These are phyloP conservation scores for Boletus speciosus DNA, from an alignment of 768 basidiomycete genomes.

Conservation along the genomic window DNA sequence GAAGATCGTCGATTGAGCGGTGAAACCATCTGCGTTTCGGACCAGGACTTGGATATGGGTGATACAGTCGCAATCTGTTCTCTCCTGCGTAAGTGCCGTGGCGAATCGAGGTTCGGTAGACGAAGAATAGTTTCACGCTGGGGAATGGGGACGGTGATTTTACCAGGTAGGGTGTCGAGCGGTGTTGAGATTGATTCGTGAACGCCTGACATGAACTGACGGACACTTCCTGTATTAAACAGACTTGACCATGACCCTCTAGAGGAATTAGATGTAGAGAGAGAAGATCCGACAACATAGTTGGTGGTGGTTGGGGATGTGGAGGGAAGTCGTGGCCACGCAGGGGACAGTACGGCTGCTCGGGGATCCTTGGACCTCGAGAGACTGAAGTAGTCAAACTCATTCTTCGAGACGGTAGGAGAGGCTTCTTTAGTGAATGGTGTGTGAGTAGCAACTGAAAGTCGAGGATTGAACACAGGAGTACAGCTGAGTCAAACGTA, in stretches of 20 bases:
- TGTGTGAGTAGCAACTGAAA: conserved; percentile 3
- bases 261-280: conserved; percentile 59
- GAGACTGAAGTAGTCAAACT: conserved; percentile 59
- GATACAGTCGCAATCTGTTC: conserved; percentile 28
- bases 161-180: conserved; percentile 23
- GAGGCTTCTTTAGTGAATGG: conserved; percentile 19
- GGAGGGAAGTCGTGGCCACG: conserved; percentile 49
- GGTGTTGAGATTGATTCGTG: conserved; percentile 48
- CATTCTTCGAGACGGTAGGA: conserved; percentile 24
- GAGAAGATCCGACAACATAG: conserved; percentile 35
- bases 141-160: conserved; percentile 25
- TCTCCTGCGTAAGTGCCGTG: conserved; percentile 26
- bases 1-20: conserved; percentile 32
- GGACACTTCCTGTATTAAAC: conserved; percentile 62
- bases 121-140: conserved; percentile 19
- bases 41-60: conserved; percentile 53
- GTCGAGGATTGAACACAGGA: neutral
- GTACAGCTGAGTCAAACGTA: neutral
- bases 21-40: conserved; percentile 40
- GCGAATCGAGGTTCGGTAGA: conserved; percentile 26
- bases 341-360: conserved; percentile 43
- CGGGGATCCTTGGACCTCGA: conserved; percentile 36
- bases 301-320: conserved; percentile 41
- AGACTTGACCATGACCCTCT: conserved; percentile 80
- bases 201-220: conserved; percentile 64